phyloP scores from a whole-genome alignment of 2,329 filamentous ascomycete genomes.

The Hirsutella thompsonii region DNA sequence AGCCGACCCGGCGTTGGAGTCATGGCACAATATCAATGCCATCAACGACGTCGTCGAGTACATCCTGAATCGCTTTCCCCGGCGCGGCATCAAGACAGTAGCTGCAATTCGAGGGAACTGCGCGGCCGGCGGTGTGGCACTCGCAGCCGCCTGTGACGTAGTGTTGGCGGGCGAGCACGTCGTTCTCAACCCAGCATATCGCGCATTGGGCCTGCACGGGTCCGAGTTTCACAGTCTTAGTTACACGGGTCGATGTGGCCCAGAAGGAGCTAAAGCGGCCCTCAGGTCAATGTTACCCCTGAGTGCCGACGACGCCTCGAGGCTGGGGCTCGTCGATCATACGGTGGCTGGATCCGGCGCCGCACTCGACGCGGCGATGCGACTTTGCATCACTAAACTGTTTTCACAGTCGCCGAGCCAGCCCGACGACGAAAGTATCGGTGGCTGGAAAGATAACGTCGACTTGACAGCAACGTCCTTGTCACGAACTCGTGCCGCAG shows the following conservation, averaged over 20 bases:
- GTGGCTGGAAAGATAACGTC: conserved; percentile 20
- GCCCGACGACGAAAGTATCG: not conserved
- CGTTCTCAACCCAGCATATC: conserved; percentile 28
- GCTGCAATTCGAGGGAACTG: conserved; percentile 26
- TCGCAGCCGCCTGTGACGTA: conserved; percentile 22
- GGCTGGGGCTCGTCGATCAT: conserved; percentile 24
- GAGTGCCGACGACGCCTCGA: conserved; percentile 21
- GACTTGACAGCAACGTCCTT: conserved; percentile 18
- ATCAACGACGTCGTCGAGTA: conserved; percentile 27
- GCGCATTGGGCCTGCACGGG: conserved; percentile 21
- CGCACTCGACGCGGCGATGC: conserved; percentile 20
- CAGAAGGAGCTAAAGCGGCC: conserved; percentile 14
- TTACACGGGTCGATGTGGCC: conserved; percentile 23
- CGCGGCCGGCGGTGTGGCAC: conserved; percentile 27
- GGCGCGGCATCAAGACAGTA: conserved; percentile 20
- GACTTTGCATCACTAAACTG: conserved; percentile 18
- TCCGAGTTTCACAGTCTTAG: conserved; percentile 28
- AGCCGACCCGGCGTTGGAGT: conserved; percentile 21
- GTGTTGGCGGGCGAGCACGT: conserved; percentile 23
- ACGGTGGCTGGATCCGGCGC: conserved; percentile 20
- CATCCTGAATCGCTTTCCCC: conserved; percentile 22
- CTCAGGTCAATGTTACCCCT: conserved; percentile 24
- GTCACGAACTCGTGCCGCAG: conserved; percentile 18
- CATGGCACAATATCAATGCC: conserved; percentile 29
- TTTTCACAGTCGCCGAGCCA: not conserved